Base-by-base conservation (phyloP, 371 early-diverging fungal species). In the Apophysomyces ossiformis region DNA sequence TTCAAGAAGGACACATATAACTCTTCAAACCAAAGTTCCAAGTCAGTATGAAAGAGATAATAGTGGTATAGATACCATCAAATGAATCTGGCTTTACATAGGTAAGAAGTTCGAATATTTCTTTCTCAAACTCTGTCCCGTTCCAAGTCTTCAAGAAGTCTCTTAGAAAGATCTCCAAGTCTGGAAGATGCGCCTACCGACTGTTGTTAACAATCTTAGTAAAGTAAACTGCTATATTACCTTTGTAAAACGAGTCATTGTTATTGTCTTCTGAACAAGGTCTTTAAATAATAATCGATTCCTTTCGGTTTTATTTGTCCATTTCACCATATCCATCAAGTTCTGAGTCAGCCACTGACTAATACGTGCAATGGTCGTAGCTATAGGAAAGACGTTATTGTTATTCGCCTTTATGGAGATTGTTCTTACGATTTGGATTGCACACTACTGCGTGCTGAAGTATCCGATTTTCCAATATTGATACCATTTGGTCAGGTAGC, bases 111-210 rank as follows among this genome's bases (percentile, higher is more conserved):
- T 77, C 77, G 58, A 87, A 81, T 32, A 87, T 78, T 38, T 83
- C 80, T 21, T 80, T 69, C 21, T 68, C 66, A 63, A 79, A 68
- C 3, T 85, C 82, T 35, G 77, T 54, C 35, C 88, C 88, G 61
- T 85, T 82, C 88, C 88, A 87, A 2, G 70, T 73, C 13, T 61
- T 63, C 4, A 87, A 35, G 60, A 77, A 85, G 1, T 73, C 68
- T 43, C 60, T 59, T n/a, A 87, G 57, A 67, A 85, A 85, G 5
- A 39, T 58, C 46, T 87, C 81, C 35, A 87, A 61, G 2, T 75
- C 69, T 13, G 85, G 83, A 11, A 87, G 64, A 41, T 85, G 76
- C 26, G 80, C 75, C 85, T 85, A 75, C 18, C 12, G 7, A 32
- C 21, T 13, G 35, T 2, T 7, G 43, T 61, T 16, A 64, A 37